A percentile compares a stretch with the other conserved stretches of the same genome.
These are phyloP conservation scores for Colletotrichum ledebouriae DNA, from an alignment of 2,329 filamentous ascomycete genomes.

Conservation along the genomic window DNA sequence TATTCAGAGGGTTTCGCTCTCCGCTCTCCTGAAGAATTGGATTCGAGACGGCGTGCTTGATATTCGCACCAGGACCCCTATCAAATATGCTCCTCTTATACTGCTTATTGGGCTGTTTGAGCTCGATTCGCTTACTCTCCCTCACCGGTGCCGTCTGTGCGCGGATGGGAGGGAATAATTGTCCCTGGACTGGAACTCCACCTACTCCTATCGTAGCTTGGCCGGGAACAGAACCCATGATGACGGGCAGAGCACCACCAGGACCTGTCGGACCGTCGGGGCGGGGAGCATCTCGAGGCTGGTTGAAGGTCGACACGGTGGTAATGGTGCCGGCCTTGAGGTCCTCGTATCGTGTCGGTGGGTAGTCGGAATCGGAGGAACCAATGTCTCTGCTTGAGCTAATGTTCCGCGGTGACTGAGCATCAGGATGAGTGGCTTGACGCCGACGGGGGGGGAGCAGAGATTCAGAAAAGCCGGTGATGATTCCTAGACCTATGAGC, in stretches of 20 bases:
- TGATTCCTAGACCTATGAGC: constrained; percentile 45
- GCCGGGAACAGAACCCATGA: constrained; percentile 54
- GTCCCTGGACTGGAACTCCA: constrained; percentile 55
- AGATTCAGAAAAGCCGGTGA: constrained; percentile 55
- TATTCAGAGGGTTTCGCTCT: constrained; percentile 57
- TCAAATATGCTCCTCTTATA: constrained; percentile 49
- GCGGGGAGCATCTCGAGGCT: constrained; percentile 49
- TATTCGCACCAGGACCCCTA: constrained; percentile 45
- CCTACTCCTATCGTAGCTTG: constrained; percentile 54
- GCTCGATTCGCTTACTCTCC: constrained; percentile 42
- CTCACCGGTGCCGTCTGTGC: constrained; percentile 46
- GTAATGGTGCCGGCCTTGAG: constrained; percentile 58
- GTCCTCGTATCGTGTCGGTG: constrained; percentile 63
- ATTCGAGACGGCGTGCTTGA: constrained; percentile 62
- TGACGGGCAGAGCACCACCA: constrained; percentile 52
- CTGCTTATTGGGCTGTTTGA: constrained; percentile 37
- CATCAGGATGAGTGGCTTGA: constrained; percentile 50
- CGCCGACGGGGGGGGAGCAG: constrained; percentile 50
- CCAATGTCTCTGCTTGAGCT: constrained; percentile 54
- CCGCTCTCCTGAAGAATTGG: constrained; percentile 58
- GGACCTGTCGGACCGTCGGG: constrained; percentile 43
- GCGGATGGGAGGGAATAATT: constrained; percentile 58
- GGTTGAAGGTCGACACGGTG: constrained; percentile 54
- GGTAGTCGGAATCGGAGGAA: constrained; percentile 59
- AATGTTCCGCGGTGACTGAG: constrained; percentile 55